Conservation (phyloP, 208 protist genomes). For the Trypanosomatidae sp. region DNA sequence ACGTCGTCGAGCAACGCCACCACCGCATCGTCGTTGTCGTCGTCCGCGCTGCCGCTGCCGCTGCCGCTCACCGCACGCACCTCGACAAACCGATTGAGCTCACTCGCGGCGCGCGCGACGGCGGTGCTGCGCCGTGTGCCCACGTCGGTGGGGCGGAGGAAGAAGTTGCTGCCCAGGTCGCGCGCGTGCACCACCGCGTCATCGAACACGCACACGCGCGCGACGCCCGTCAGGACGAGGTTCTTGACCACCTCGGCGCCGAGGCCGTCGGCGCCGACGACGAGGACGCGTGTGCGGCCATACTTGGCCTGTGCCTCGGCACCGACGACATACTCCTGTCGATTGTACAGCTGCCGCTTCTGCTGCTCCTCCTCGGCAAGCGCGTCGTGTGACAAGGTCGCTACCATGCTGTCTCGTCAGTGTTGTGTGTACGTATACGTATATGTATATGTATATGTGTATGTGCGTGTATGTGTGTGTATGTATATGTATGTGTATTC, state of each 20-base stretch:
- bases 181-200: constrained; percentile 8
- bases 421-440: constrained; percentile 1
- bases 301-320: constrained; percentile 83
- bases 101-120: constrained; percentile 44
- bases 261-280: constrained; percentile 70
- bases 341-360: constrained; percentile 83
- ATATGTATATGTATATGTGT: constrained; percentile 1
- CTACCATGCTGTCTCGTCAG: too few species aligned
- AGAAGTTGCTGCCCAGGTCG: constrained; percentile 85
- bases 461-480: neutral
- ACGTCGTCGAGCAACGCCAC: constrained; percentile 12
- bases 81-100: constrained; percentile 83
- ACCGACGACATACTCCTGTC: constrained; percentile 88
- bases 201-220: constrained; percentile 54
- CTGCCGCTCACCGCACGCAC: constrained; percentile 17
- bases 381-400: constrained; percentile 1
- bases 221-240: constrained; percentile 74
- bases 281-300: constrained; percentile 62
- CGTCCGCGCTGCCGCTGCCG: constrained; percentile 1
- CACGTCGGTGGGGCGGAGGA: constrained; percentile 37
- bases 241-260: constrained; percentile 89
- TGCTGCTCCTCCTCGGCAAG: constrained; percentile 32
- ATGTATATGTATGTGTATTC: neutral
- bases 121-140: constrained; percentile 32
- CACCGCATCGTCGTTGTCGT: constrained; percentile 6